Base-by-base conservation (phyloP, 2,329 filamentous ascomycete species). In the Ceratocystis destructans region DNA sequence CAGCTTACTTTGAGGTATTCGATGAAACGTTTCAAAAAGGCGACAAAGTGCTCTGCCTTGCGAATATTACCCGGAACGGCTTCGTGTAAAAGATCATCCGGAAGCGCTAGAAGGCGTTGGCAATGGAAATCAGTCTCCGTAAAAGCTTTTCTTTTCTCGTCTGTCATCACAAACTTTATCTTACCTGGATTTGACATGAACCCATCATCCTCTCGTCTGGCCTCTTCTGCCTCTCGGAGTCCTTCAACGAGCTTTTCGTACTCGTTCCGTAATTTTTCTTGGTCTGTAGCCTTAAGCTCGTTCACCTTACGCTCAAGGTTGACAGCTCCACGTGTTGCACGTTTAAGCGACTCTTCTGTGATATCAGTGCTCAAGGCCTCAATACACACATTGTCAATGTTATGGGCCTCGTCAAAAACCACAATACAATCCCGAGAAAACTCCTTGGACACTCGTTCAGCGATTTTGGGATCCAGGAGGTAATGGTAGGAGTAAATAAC, bases 401-500 rank as follows among this genome's bases (percentile, higher is more conserved):
- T 99, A 78, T 99, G 94, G 15, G 94, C 94, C 76, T 99, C 94
- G 73, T 99, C 94, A 70, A 99, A 99, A 2, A 99, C 94, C 22
- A 99, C 90, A 64, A 99, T 99, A 74, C 92, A 96, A 75, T 99
- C 95, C 71, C 96, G 96, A 0, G 94, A 96, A 10, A 99, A 83
- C 72, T 99, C 94, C 75, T 88, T 91, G 0, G 94, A 97, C 1
- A 97, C 92, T 67, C 93, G 78, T 73, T 99, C 94, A 12, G 94
- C 94, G 72, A 99, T 99, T 75, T 99, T 99, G 2, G 94, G 94
- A 72, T 99, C 95, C 17, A 99, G 83, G 2, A 99, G 83, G 73
- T 99, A 99, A 76, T 99, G 94, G 73, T 99, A 99, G 0, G 94
- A 99, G 78, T 99, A 99, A 71, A 99, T 99, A 73, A 99, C 96